Conservation (phyloP, 441 rosid genomes). For the Isatis lusitanica region DNA sequence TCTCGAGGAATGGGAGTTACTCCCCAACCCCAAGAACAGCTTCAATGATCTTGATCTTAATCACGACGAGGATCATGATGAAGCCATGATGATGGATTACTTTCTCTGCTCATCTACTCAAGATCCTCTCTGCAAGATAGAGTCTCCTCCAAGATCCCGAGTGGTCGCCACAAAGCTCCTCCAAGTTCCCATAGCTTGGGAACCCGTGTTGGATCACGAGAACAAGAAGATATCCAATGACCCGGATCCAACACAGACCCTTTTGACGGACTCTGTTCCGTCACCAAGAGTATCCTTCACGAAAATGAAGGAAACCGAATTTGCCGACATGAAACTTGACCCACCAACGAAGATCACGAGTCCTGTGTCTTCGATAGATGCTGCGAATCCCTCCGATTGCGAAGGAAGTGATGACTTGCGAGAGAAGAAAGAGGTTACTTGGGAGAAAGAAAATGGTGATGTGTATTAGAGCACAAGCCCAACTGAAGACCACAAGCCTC, state of each 20-base stretch:
- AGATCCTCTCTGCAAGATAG: slow-evolving; percentile 1
- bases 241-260: slow-evolving; percentile 15
- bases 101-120: slow-evolving; percentile 51
- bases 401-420: slow-evolving; percentile 12
- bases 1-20: slow-evolving; percentile 81
- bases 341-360: slow-evolving; percentile 51
- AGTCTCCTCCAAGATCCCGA: slow-evolving; percentile 41
- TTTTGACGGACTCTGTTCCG: slow-evolving; percentile 57
- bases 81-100: slow-evolving; percentile 47
- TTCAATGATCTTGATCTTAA: slow-evolving; percentile 46
- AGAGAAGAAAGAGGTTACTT: neutral
- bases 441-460: slow-evolving; percentile 28
- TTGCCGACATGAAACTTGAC: slow-evolving; percentile 92
- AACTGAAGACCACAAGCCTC: too few relatives aligned
- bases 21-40: slow-evolving; percentile 52
- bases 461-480: too few relatives aligned
- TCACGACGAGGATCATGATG: slow-evolving; percentile 32
- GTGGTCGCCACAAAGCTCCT: slow-evolving; percentile 38
- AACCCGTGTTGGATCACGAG: slow-evolving; percentile 37
- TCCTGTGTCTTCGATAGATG: slow-evolving; percentile 17
- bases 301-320: slow-evolving; percentile 75
- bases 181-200: slow-evolving; percentile 62
- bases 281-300: slow-evolving; percentile 82
- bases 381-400: neutral
- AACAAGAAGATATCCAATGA: slow-evolving; percentile 29